Evolutionary conservation across 148 eudicot species (phyloP).

Genomic region (Beta vulgaris): DNA sequence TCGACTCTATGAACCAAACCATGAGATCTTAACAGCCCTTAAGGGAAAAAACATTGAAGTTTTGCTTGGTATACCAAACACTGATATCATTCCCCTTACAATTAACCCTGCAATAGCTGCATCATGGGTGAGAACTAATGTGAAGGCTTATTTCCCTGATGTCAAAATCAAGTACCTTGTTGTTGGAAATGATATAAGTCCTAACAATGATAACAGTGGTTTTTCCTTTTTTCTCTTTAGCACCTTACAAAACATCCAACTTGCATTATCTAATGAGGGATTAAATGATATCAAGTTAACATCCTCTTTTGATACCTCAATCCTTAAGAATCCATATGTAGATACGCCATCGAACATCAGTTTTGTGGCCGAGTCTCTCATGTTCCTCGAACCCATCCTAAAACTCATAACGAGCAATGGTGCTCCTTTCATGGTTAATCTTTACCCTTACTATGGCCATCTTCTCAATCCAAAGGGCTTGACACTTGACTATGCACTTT

Average conservation of each 20-base stretch:
- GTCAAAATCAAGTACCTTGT: slow-evolving; percentile 42
- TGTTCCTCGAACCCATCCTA: slow-evolving; percentile 11
- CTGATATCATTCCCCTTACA: slow-evolving; percentile 14
- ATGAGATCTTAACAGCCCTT: slow-evolving; percentile 32
- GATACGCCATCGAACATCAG: slow-evolving; percentile 18
- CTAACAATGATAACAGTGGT: slow-evolving; percentile 3
- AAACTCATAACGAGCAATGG: slow-evolving; percentile 9
- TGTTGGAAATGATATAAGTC: slow-evolving; percentile 42
- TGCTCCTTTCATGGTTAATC: slow-evolving; percentile 22
- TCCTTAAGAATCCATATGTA: slow-evolving; percentile 4
- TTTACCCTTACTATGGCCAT: slow-evolving; percentile 35
- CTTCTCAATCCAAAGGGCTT: background rate
- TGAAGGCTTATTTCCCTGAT: slow-evolving; percentile 22
- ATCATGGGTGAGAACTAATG: slow-evolving; percentile 39
- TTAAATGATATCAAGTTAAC: slow-evolving; percentile 35
- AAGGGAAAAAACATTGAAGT: slow-evolving; percentile 42
- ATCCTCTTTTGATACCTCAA: slow-evolving; percentile 27
- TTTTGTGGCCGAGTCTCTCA: background rate
- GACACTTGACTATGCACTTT: slow-evolving; percentile 29
- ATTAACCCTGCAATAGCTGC: slow-evolving; percentile 23
- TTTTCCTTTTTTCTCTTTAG: background rate
- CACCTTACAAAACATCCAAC: slow-evolving; percentile 17
- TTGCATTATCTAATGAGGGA: slow-evolving; percentile 22
- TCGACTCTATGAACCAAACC: slow-evolving; percentile 38
- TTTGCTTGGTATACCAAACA: slow-evolving; percentile 34